Conservation (phyloP, 2,329 filamentous ascomycete species). For the Penicillium italicum region DNA sequence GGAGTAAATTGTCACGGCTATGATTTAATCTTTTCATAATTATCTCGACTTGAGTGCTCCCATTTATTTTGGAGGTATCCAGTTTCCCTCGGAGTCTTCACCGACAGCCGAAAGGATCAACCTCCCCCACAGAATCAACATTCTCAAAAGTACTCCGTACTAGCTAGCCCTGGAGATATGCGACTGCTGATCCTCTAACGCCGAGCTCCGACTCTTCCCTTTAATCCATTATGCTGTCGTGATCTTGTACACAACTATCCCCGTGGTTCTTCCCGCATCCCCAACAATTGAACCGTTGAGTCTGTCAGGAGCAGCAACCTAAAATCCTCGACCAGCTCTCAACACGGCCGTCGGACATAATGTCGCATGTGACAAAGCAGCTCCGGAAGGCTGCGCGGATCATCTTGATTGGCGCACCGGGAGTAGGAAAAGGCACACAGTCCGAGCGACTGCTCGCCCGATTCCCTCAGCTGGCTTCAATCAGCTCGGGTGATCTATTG, state of each 20-base stretch:
- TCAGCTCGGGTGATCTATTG: constrained; percentile 90
- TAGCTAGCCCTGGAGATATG: constrained; percentile 3
- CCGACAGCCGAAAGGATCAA: constrained; percentile 33
- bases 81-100: constrained; percentile 26
- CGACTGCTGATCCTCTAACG: constrained; percentile 4
- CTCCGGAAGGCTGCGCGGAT: constrained; percentile 80
- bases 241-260: neutral
- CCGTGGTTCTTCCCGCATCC: constrained; percentile 1
- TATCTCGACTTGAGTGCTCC: neutral
- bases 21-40: neutral
- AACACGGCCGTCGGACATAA: constrained; percentile 9
- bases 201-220: constrained; percentile 4
- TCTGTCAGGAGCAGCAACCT: constrained; percentile 2
- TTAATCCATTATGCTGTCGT: constrained; percentile 5
- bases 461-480: constrained; percentile 83
- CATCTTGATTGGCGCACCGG: constrained; percentile 93
- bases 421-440: constrained; percentile 95
- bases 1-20: too few species aligned
- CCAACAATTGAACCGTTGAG: constrained; percentile 2
- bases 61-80: neutral
- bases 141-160: constrained; percentile 10
- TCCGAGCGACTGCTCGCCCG: constrained; percentile 79
- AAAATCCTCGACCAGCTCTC: neutral
- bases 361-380: constrained; percentile 44
- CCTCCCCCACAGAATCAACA: constrained; percentile 27